Evolutionary conservation across 371 early-diverging fungal species (phyloP), one percentile per base, ranked within the genome.

Genomic region (Mortierella polycephala): DNA sequence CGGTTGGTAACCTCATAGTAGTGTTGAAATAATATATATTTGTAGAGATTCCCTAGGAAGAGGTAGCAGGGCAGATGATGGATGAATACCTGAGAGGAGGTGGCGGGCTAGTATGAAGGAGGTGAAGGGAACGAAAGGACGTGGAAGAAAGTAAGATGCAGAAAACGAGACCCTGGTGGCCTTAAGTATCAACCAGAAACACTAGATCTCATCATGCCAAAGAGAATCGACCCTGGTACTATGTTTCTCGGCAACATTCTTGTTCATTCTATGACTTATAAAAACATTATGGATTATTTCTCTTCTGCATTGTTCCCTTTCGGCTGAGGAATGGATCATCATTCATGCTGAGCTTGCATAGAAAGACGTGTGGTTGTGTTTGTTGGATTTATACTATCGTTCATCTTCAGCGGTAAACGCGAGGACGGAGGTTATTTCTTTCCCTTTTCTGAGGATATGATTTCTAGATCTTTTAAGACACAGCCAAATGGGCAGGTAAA

Each of bases 1-100:
- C n/a, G 3, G 60, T 39, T 40, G 59, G 61, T 54, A 73, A 52
- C 60, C 69, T 72, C 73, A 79, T 79, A 41, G 21, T 23, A 45
- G 16, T 37, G 23, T 12, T 18, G 23, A 44, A 51, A 11, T 7
- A 21, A 23, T 12, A 12, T 14, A 45, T 12, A 5, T 42, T 18
- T 21, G n/a, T 23, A 16, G 11, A 20, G 20, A 13, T 30, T 46
- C 13, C 7, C 44, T 13, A 16, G 23, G 42, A 37, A 10, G 23
- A 14, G 40, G 16, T 16, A 18, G 42, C 7, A 11, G 16, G 13
- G 11, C 18, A 46, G 23, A 44, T n/a, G 23, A 16, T 1, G 13
- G 18, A 7, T 16, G 67, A 7, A 21, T 42, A 14, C 23, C 9
- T 41, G 53, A 53, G 45, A 16, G 21, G 30, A 16, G n/a, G n/a